Base-by-base conservation (phyloP, 192 early-diverging fungal genomes). In the Glomus cerebriforme region DNA sequence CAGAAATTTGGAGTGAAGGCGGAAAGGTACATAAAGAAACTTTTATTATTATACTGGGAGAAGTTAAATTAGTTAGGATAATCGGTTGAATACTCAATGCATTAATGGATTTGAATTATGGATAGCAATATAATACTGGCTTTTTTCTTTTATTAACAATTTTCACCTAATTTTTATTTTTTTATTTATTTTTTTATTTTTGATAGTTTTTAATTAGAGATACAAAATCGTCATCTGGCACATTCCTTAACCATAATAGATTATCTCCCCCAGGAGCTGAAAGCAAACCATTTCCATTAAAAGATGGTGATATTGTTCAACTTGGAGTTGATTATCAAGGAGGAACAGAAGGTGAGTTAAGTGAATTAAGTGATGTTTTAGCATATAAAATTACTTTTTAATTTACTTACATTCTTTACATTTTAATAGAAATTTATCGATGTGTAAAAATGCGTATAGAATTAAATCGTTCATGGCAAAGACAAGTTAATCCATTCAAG, bases 311-410 rank as follows among this genome's bases (percentile, higher is more conserved):
- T 83, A 88, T 99, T 29, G 86, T 99, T 68, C 97, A 99, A 87
- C 88, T 99, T 32, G 98, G 98, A 35, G 94, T 97, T 19, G 98
- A 99, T 79, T 98, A 98, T 82, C 95, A 97, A 86, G 96, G 96
- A 59, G 90, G 95, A 37, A 90, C 89, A 24, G 92, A 96, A 85
- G 92, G 92, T 91, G 77, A 80, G 43, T 29, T 54, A 9, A 37
- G 26, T 0, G 19, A 34, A 31, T 47, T 27, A 54, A 35, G 17
- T 37, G 45, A 35, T 4, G 6, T 29, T 13, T 27, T 60, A 12
- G 19, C 5, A 19, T 26, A 2, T 75, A 22, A n/a, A 22, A 9
- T 47, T 5, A 47, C 2, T 73, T 34, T 26, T 31, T 34, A 45
- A 34, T 59, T n/a, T 59, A 72, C 24, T 10, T 59, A 59, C 3